These are phyloP conservation scores for Microglena sp. DNA, from an alignment of 139 green algal genomes.

Conservation along the genomic window DNA sequence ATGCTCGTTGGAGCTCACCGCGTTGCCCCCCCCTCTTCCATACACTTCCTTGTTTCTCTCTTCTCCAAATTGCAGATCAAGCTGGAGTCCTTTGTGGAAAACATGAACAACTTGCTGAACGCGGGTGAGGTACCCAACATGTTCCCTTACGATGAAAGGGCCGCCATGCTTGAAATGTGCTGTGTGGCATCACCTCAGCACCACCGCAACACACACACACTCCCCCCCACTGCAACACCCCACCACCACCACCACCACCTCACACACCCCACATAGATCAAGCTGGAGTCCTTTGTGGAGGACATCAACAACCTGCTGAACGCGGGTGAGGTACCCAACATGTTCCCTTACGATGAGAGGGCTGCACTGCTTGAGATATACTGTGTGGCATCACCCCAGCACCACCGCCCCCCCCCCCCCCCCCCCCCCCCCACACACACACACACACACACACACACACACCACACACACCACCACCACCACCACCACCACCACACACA, in stretches of 20 bases:
- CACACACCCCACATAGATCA: constrained; percentile 47
- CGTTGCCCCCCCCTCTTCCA: too few relatives aligned
- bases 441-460: too few relatives aligned
- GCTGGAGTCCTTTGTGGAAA: constrained; percentile 66
- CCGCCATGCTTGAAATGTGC: constrained; percentile 41
- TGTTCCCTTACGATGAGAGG: constrained; percentile 67
- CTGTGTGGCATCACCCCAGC: constrained; percentile 64
- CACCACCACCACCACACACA: too few relatives aligned
- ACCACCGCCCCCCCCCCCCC: too few relatives aligned
- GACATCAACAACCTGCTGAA: constrained; percentile 82
- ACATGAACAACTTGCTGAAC: constrained; percentile 83
- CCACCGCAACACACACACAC: too few relatives aligned
- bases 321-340: constrained; percentile 59
- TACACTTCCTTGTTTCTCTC: too few relatives aligned
- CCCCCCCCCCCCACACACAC: too few relatives aligned
- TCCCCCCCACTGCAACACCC: too few relatives aligned
- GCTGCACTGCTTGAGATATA: constrained; percentile 36
- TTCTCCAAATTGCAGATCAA: constrained; percentile 47
- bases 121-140: constrained; percentile 70
- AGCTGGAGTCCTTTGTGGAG: constrained; percentile 68
- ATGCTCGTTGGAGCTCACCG: too few relatives aligned
- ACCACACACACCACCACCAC: too few relatives aligned
- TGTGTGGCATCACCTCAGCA: too few relatives aligned
- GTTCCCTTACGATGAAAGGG: constrained; percentile 63
- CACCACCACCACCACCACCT: too few relatives aligned